A percentile compares a stretch with the other conserved stretches of the same genome.
Evolutionary conservation across 805 yeast genomes (phyloP).

Genomic region (Ogataea salicorniae): DNA sequence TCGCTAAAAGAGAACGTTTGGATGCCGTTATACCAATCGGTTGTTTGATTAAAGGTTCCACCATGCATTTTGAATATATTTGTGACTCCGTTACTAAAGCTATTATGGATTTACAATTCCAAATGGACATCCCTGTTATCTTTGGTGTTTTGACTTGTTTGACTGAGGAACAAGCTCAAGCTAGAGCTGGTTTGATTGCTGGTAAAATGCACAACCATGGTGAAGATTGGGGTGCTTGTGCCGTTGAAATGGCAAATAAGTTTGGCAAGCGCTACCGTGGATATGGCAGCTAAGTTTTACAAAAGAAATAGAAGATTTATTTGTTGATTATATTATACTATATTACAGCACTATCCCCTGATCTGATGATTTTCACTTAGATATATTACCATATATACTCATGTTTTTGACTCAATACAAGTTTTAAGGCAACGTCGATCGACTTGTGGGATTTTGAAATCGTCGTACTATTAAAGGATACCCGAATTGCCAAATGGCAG

Average conservation of each 20-base stretch:
- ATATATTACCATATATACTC: too few species aligned
- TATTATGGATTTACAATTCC: slow-evolving; percentile 75
- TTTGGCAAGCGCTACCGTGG: slow-evolving; percentile 67
- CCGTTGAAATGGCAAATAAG: slow-evolving; percentile 84
- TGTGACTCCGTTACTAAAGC: slow-evolving; percentile 85
- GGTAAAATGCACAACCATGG: slow-evolving; percentile 94
- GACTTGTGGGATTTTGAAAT: too few species aligned
- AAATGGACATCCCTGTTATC: slow-evolving; percentile 70
- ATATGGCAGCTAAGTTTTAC: slow-evolving; percentile 61
- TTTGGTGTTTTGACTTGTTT: slow-evolving; percentile 92
- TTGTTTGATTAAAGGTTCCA: slow-evolving; percentile 89
- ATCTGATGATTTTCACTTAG: neutral
- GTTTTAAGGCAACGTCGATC: too few species aligned
- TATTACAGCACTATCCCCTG: neutral
- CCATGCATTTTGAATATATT: slow-evolving; percentile 98
- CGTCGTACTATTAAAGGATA: too few species aligned
- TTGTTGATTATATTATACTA: too few species aligned
- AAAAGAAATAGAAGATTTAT: neutral
- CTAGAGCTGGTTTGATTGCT: slow-evolving; percentile 76
- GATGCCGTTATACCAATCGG: slow-evolving; percentile 95
- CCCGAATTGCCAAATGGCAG: too few species aligned
- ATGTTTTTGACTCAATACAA: too few species aligned
- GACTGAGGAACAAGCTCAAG: slow-evolving; percentile 90
- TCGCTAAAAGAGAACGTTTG: slow-evolving; percentile 44
- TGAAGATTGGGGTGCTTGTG: slow-evolving; percentile 98